Conservation (phyloP, 2,329 filamentous ascomycete species). For the Penicillium oxalicum region DNA sequence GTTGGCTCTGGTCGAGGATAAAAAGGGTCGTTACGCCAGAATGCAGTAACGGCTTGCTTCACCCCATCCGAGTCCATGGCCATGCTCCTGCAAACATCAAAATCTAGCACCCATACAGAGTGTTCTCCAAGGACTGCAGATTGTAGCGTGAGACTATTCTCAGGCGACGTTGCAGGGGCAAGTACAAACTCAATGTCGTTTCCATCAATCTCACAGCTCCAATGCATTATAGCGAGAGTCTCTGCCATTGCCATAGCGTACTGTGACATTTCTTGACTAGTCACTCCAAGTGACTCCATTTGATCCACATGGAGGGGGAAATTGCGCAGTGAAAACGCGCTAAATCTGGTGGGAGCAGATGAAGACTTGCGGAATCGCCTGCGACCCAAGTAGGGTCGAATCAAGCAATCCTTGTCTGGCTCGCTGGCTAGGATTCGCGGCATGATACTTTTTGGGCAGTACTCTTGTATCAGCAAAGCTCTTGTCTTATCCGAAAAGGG, state of each 20-base stretch:
- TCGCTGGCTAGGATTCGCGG: constrained; percentile 24
- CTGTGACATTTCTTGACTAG: constrained; percentile 8
- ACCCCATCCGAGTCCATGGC: constrained; percentile 39
- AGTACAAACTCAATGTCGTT: constrained; percentile 55
- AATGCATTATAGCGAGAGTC: constrained; percentile 48
- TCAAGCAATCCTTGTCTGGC: constrained; percentile 44
- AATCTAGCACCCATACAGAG: constrained; percentile 45
- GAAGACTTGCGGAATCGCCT: constrained; percentile 12
- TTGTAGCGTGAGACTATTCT: not conserved
- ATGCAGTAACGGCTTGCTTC: constrained; percentile 39
- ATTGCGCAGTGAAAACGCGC: constrained; percentile 42
- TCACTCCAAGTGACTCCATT: constrained; percentile 41
- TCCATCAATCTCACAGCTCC: constrained; percentile 44
- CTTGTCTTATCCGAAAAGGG: constrained; percentile 24
- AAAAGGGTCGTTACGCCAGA: constrained; percentile 49
- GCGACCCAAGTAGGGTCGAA: constrained; percentile 47
- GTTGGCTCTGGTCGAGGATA: constrained; percentile 39
- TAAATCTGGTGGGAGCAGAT: constrained; percentile 15
- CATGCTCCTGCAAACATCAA: constrained; percentile 39
- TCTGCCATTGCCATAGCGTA: constrained; percentile 47
- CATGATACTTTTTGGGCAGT: constrained; percentile 25
- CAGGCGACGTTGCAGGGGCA: constrained; percentile 9
- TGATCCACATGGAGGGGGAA: constrained; percentile 48
- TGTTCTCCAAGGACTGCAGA: constrained; percentile 28
- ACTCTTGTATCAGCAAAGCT: constrained; percentile 27